Evolutionary conservation across 2,329 filamentous ascomycete genomes (phyloP), one percentile per base, ranked within the genome.

Genomic region (Fusarium albidum): DNA sequence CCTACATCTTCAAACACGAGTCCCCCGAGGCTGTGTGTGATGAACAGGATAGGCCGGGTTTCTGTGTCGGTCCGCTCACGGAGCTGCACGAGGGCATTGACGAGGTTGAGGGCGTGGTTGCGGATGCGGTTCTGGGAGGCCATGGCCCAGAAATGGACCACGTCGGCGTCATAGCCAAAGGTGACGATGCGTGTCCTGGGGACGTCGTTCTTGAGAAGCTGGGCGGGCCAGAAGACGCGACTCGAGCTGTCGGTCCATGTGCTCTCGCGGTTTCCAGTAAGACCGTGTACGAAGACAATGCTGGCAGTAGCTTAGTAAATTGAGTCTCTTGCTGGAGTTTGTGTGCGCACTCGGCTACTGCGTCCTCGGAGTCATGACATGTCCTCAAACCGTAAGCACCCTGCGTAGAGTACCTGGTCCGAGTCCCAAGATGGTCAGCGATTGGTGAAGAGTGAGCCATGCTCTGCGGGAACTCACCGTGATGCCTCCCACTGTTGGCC

Each of bases 1-100:
- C n/a, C n/a, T 52, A 63, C 61, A 50, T 64, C 61, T 35, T 64
- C 50, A 6, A 55, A 64, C 26, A 64, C 55, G 4, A 63, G 28
- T 8, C 60, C 60, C 0, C 60, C 60, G 1, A 63, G 33, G 14
- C 60, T 55, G 9, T 64, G 61, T 1, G 57, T 62, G 18, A 64
- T 10, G 9, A 64, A 64, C 2, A 64, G 49, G 1, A 64, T 62
- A 1, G 61, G 57, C 0, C 61, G 31, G 0, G 35, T 11, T 39
- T 59, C 60, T 21, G 61, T 55, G 3, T 46, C 27, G 2, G 54
- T 55, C 2, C 11, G 13, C 9, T 64, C 48, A 14, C 61, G 40
- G 21, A 47, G 43, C 1, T 48, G 25, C 3, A 52, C 57, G 3
- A 64, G 55, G 12, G 57, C 51, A 2, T 44, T 56, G 14, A 64